phyloP scores from a whole-genome alignment of 2,329 filamentous ascomycete species.

The Delphinella strobiligena region DNA sequence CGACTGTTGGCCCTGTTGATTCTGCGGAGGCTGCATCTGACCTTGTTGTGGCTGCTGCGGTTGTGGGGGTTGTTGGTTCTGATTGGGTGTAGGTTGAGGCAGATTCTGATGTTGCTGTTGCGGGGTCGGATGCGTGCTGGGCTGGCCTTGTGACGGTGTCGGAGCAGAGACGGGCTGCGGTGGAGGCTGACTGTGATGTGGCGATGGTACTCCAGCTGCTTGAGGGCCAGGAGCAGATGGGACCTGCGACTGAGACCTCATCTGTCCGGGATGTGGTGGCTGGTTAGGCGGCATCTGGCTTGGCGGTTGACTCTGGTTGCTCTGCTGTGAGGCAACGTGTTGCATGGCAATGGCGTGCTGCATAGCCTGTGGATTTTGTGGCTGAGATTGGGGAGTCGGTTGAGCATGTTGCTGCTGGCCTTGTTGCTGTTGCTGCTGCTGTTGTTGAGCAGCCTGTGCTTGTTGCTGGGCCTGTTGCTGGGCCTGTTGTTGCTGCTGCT shows the following conservation, averaged over 20 bases:
- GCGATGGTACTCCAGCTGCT: slow-evolving; percentile 13
- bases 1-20: slow-evolving; percentile 15
- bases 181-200: slow-evolving; percentile 17
- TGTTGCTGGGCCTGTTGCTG: slow-evolving; percentile 12
- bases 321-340: slow-evolving; percentile 36
- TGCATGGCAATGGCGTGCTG: slow-evolving; percentile 32
- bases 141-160: slow-evolving; percentile 14
- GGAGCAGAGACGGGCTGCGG: slow-evolving; percentile 15
- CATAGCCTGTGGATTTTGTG: slow-evolving; percentile 29
- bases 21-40: slow-evolving; percentile 20
- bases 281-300: slow-evolving; percentile 24
- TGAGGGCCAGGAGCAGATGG: slow-evolving; percentile 9
- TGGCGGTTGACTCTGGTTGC: slow-evolving; percentile 34
- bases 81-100: slow-evolving; percentile 25
- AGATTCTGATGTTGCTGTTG: slow-evolving; percentile 14
- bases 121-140: slow-evolving; percentile 21
- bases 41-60: slow-evolving; percentile 9
- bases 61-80: slow-evolving; percentile 12
- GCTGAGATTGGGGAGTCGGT: slow-evolving; percentile 15
- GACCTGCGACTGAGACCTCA: slow-evolving; percentile 27
- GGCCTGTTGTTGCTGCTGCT: slow-evolving; percentile 22
- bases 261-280: slow-evolving; percentile 24
- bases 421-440: slow-evolving; percentile 17
- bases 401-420: slow-evolving; percentile 25
- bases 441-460: slow-evolving; percentile 6